A percentile compares a stretch with the other conserved stretches of the same genome.
These are phyloP conservation scores for Globisporangium irregulare DNA, from an alignment of 352 stramenopile genomes.

Conservation along the genomic window DNA sequence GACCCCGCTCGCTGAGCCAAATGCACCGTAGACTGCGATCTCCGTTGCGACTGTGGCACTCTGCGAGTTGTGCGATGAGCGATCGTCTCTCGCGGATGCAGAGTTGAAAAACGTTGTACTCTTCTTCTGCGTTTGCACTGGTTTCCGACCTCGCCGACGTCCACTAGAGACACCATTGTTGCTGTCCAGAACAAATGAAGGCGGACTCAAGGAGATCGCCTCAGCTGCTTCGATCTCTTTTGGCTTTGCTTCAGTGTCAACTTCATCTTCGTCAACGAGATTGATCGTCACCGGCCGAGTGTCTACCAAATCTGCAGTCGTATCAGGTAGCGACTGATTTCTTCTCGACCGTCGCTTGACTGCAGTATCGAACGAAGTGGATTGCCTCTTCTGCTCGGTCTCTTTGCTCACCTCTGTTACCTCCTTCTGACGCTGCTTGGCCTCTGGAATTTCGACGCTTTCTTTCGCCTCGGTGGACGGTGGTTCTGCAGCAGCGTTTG, in stretches of 20 bases:
- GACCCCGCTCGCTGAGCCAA: constrained; percentile 9
- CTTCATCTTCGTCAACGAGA: constrained; percentile 7
- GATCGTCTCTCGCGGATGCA: background rate
- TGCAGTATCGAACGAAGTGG: constrained; percentile 9
- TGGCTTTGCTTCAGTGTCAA: background rate
- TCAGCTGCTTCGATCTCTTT: constrained; percentile 1
- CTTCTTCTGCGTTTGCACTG: constrained; percentile 11
- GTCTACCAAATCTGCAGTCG: background rate
- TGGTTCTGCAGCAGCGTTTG: background rate
- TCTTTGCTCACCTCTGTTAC: constrained; percentile 10
- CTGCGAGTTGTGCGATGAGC: background rate
- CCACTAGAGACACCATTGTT: background rate
- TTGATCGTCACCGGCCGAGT: constrained; percentile 10
- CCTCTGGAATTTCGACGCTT: constrained; percentile 1
- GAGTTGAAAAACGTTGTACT: background rate
- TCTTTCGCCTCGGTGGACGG: background rate
- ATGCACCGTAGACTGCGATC: constrained; percentile 18
- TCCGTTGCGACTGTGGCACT: constrained; percentile 6
- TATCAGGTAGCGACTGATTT: background rate
- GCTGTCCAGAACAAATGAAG: background rate
- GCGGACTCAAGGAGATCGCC: background rate
- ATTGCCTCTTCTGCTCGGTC: constrained; percentile 3
- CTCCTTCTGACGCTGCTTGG: background rate
- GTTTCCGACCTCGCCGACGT: constrained; percentile 17
- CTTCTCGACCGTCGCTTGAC: background rate